Base-by-base conservation (phyloP, 176 grass and related monocot species). In the Luzula sylvatica region DNA sequence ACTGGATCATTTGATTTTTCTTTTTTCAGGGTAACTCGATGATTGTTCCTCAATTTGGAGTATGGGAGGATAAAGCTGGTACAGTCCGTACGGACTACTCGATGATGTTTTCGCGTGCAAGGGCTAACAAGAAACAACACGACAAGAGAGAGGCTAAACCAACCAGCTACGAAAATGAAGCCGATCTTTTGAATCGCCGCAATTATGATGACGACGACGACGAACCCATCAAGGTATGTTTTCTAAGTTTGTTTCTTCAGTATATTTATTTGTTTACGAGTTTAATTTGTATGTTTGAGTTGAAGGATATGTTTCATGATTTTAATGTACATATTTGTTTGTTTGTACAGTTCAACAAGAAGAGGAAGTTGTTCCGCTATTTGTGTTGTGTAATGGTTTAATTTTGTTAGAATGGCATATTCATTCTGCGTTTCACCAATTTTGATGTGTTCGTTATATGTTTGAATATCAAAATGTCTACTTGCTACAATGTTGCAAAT, bases 11-110 rank as follows among this genome's bases (percentile, higher is more conserved):
- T 8, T 16, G 2, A 15, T 21, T 11, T 44, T 14, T 1, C 22
- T 42, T 56, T 17, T 50, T 18, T 40, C 46, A 75, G 72, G 51
- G 44, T 24, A 20, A 13, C 2, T 52, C 21, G 44, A 68, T 52
- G 43, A 35, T 44, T 52, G 44, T 75, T 30, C 72, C 72, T 52
- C 44, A 68, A 43, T 75, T 61, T 53, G 72, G 72, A 53, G 72
- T 61, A 6, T 75, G 72, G 72, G 64, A 68, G 32, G 26, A 67
- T 50, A 68, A 67, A n/a, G 8, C 11, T 3, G 50, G n/a, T 16
- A 18, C 41, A 9, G 7, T n/a, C n/a, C n/a, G n/a, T n/a, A 22
- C 43, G 16, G 54, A 75, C 35, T 75, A 75, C 15, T 68, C 72
- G 22, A 75, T 52, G 63, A 53, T 75, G 11, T 75, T 75, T 29